A percentile compares a stretch with the other conserved stretches of the same genome.
phyloP scores from a whole-genome alignment of 768 basidiomycete species.

The Suillus subalutaceus region DNA sequence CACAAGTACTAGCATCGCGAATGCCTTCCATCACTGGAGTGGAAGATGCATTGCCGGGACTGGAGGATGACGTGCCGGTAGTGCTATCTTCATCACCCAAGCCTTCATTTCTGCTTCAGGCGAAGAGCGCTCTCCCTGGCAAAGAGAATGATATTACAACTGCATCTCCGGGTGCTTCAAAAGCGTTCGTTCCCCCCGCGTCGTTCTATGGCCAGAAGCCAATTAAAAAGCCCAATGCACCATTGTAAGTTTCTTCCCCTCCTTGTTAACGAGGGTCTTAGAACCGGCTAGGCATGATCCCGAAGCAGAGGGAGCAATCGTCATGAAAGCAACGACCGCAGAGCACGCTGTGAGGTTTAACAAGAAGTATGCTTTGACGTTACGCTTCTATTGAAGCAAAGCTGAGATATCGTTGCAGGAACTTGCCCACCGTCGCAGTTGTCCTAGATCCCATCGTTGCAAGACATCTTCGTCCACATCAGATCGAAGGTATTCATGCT shows the following conservation, averaged over 20 bases:
- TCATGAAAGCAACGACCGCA: conserved; percentile 80
- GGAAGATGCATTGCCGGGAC: conserved; percentile 30
- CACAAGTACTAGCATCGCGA: conserved; percentile 49
- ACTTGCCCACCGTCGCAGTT: conserved; percentile 70
- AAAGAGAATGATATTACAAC: conserved; percentile 26
- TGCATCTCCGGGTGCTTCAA: conserved; percentile 16
- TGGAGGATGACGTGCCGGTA: conserved; percentile 19
- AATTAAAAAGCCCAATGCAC: conserved; percentile 33
- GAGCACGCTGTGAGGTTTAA: conserved; percentile 70
- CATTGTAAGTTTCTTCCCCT: conserved; percentile 46
- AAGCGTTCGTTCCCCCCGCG: conserved; percentile 51
- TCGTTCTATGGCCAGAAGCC: conserved; percentile 61
- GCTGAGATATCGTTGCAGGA: conserved; percentile 41
- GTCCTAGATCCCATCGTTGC: conserved; percentile 89
- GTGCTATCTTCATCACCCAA: conserved; percentile 21
- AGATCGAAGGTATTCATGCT: conserved; percentile 69
- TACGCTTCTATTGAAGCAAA: conserved; percentile 2
- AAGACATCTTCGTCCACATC: conserved; percentile 81
- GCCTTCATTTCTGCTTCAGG: conserved; percentile 10
- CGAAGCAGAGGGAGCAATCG: conserved; percentile 70
- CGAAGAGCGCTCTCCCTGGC: conserved; percentile 8
- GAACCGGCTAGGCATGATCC: conserved; percentile 69
- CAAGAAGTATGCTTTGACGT: conserved; percentile 56
- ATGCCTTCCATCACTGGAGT: conserved; percentile 48
- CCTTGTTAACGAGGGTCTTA: conserved; percentile 5